Evolutionary conservation across 2,329 filamentous ascomycete genomes (phyloP), one percentile per base, ranked within the genome.

Genomic region (Colletotrichum aenigma): DNA sequence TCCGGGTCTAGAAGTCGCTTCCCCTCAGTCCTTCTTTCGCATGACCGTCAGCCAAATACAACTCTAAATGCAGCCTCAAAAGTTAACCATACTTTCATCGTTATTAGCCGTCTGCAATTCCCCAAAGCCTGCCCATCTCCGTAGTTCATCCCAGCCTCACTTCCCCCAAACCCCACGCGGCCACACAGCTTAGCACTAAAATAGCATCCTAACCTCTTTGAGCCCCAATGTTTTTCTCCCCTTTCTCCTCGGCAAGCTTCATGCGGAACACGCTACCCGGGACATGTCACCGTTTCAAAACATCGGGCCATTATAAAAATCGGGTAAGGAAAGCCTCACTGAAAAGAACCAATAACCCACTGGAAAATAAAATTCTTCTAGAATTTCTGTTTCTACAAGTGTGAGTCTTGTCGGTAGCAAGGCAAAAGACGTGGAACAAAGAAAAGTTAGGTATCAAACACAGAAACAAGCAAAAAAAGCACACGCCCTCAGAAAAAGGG

Each of bases 391-490:
- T 36, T 13, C 30, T 62, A 62, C 58, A 62, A 9, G 30, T 48
- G 30, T 36, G 16, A 21, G 16, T 34, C 32, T 36, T 34, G 6
- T 62, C 58, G 7, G 28, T 2, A 7, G 16, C 12, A 15, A 62
- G 2, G 13, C 4, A n/a, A 36, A 24, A n/a, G 18, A 24, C 12
- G 18, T 6, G 30, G 6, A 4, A 16, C 36, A 13, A 24, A 18
- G n/a, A 36, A 18, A 12, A 58, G 28, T 38, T 48, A 73, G 73
- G 73, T 75, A 75, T 75, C 73, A 73, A 68, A 68, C 71, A 75
- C 62, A 71, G 16, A 7, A 5, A 48, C 28, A 30, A 56, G 15
- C 13, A 64, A 52, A 36, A 56, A 28, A 36, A 8, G 58, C 56
- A 52, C 36, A 68, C 32, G 13, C 52, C 66, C 38, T 34, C 18